Base-by-base conservation (phyloP, 1,284 basidiomycete species). In the Abortiporus biennis region DNA sequence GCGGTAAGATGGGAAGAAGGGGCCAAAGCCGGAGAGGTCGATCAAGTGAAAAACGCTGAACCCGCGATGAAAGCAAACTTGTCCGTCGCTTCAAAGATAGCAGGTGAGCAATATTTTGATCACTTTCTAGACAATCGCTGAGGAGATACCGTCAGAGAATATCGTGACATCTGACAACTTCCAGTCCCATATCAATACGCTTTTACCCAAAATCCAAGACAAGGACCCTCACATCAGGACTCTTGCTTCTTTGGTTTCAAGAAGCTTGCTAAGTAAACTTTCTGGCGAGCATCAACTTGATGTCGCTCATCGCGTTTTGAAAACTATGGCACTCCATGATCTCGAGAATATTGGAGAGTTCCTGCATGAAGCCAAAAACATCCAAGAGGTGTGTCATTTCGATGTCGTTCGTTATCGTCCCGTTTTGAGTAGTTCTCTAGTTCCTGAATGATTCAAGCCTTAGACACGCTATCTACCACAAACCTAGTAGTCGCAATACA, bases 401-500 rank as follows among this genome's bases (percentile, higher is more conserved):
- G 3, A 16, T 34, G 13, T 24, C 29, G 3, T 11, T 19, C 3
- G 20, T 29, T n/a, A 9, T 9, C 27, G n/a, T 9, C n/a, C n/a
- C 27, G n/a, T n/a, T 29, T 29, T 9, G 9, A 29, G 9, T 29
- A 29, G n/a, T 29, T 24, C 17, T 2, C n/a, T 40, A 77, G 71
- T 62, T 60, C 16, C 52, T 72, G 48, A 55, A 69, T 40, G 69
- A 73, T 41, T 57, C 52, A 1, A 62, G 58, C 24, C 44, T 84
- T 12, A 68, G 66, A 2, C 72, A 62, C 43, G 66, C 65, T 33
- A 65, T 79, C 1, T 68, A 76, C 2, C 52, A 63, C 11, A 88
- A 84, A 55, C 79, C 83, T 1, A 76, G 64, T 42, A 81, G 76
- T 50, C 66, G 64, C 44, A 69, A 56, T 25, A 81, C 84, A 0